These are phyloP conservation scores for Rhizoclosmatium sp. DNA, from an alignment of 192 early-diverging fungal species.

Conservation along the genomic window DNA sequence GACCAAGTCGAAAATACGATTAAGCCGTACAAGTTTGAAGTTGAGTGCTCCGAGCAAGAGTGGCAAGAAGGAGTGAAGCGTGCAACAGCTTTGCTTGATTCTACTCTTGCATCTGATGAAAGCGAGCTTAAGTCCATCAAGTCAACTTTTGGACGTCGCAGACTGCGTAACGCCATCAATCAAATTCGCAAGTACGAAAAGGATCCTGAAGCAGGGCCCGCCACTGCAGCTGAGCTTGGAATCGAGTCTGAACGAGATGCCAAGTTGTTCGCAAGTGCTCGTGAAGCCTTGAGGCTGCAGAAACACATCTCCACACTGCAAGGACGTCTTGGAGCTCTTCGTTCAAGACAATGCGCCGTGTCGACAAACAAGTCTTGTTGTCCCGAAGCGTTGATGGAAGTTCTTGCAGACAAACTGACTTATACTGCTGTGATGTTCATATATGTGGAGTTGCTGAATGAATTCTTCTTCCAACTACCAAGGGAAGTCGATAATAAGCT, in stretches of 20 bases:
- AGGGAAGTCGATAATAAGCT: slow-evolving; percentile 91
- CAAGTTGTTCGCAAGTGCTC: slow-evolving; percentile 78
- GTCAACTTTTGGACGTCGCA: slow-evolving; percentile 75
- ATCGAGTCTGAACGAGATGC: slow-evolving; percentile 75
- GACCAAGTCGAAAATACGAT: slow-evolving; percentile 99
- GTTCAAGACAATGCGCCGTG: slow-evolving; percentile 82
- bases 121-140: slow-evolving; percentile 76
- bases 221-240: slow-evolving; percentile 58
- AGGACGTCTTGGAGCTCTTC: slow-evolving; percentile 80
- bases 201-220: slow-evolving; percentile 9
- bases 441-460: slow-evolving; percentile 94
- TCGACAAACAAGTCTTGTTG: slow-evolving; percentile 88
- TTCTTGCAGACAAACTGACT: slow-evolving; percentile 93
- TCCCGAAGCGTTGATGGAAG: slow-evolving; percentile 91
- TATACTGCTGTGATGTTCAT: slow-evolving; percentile 98
- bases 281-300: slow-evolving; percentile 79
- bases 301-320: slow-evolving; percentile 80
- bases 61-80: slow-evolving; percentile 92
- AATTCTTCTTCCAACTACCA: slow-evolving; percentile 98
- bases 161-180: slow-evolving; percentile 84
- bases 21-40: slow-evolving; percentile 98
- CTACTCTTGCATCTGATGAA: slow-evolving; percentile 80
- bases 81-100: slow-evolving; percentile 76
- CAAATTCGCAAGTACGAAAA: slow-evolving; percentile 77
- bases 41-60: slow-evolving; percentile 89